phyloP scores from a whole-genome alignment of 2,329 filamentous ascomycete species.

The Ciborinia camelliae region DNA sequence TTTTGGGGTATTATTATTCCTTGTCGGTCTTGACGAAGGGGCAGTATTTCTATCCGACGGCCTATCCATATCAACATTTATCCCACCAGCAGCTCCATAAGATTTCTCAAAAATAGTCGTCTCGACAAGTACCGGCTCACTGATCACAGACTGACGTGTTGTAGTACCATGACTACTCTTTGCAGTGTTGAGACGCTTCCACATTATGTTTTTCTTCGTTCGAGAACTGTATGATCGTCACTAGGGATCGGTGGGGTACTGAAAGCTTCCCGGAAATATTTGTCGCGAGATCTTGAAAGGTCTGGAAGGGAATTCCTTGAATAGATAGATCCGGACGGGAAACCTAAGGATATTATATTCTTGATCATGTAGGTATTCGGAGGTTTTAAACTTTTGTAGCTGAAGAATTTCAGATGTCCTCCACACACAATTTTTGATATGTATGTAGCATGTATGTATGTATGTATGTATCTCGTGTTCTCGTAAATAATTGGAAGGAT shows the following conservation, averaged over 20 bases:
- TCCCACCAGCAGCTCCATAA: conserved; percentile 40
- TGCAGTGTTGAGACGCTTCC: conserved; percentile 47
- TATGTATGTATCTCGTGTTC: conserved; percentile 22
- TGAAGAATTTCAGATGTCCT: conserved; percentile 1
- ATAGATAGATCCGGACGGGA: neutral
- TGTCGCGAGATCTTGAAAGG: neutral
- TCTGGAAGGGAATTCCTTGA: neutral
- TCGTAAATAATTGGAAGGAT: conserved; percentile 17
- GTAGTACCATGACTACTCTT: conserved; percentile 38
- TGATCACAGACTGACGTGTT: conserved; percentile 40
- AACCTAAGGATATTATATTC: neutral
- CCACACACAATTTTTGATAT: neutral
- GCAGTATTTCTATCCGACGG: conserved; percentile 26
- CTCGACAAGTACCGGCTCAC: conserved; percentile 45
- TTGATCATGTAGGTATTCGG: neutral
- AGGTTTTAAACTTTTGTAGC: conserved; percentile 7
- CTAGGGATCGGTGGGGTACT: conserved; percentile 16
- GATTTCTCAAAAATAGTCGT: conserved; percentile 45
- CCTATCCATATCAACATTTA: conserved; percentile 29
- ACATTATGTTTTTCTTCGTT: conserved; percentile 43
- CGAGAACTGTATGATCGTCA: conserved; percentile 28
- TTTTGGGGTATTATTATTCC: conserved; percentile 30
- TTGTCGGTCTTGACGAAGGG: conserved; percentile 27
- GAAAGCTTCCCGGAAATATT: conserved; percentile 4
- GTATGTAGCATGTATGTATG: too few relatives aligned